Conservation (phyloP, 345 rosid species). For the Schrenkiella parvula region DNA sequence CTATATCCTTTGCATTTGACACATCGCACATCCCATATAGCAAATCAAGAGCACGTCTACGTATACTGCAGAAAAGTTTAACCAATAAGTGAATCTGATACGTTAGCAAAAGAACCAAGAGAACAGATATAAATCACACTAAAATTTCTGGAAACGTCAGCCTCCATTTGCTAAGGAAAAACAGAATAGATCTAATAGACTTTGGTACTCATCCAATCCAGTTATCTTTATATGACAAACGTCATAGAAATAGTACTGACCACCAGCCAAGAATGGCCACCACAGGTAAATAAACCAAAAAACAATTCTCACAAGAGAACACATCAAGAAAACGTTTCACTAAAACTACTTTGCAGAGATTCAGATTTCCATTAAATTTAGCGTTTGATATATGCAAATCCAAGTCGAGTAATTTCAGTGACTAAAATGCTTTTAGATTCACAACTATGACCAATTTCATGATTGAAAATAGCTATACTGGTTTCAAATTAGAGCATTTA, state of each 20-base stretch:
- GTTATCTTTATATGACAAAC: background rate
- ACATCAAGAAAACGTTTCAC: background rate
- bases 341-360: background rate
- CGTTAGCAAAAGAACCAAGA: background rate
- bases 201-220: background rate
- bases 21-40: conserved; percentile 98
- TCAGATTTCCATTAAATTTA: background rate
- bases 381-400: background rate
- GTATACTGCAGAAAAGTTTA: conserved; percentile 57
- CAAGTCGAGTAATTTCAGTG: background rate
- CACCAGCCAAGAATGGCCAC: conserved; percentile 6
- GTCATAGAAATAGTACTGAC: background rate
- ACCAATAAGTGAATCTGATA: conserved; percentile 5
- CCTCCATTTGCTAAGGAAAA: conserved; percentile 1
- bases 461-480: background rate
- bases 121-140: background rate
- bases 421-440: background rate
- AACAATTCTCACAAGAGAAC: background rate
- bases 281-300: background rate
- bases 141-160: conserved; percentile 1
- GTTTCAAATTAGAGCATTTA: background rate
- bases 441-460: background rate
- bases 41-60: conserved; percentile 98
- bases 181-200: background rate
- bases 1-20: conserved; percentile 98